These are phyloP conservation scores for Phoma sp. DNA, from an alignment of 2,329 filamentous ascomycete species.

Conservation along the genomic window DNA sequence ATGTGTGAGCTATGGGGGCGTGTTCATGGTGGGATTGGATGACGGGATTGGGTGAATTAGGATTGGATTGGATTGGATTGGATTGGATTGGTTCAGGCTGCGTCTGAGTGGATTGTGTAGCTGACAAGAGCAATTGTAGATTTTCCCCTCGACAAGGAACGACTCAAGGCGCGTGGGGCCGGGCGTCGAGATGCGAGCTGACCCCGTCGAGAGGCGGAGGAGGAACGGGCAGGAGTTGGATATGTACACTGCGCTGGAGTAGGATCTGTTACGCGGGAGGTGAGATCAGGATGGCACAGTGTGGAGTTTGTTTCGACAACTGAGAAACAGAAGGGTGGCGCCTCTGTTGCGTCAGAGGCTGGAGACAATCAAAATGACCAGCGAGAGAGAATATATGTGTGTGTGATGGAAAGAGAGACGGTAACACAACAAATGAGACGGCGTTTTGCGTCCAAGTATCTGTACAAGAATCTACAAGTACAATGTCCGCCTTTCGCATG, in stretches of 20 bases:
- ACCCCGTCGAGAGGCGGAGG: conserved; percentile 63
- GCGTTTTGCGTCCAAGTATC: conserved; percentile 22
- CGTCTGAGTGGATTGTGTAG: neutral
- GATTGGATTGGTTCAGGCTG: neutral
- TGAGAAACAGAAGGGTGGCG: too few relatives aligned
- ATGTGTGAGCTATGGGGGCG: too few relatives aligned
- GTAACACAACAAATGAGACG: conserved; percentile 5
- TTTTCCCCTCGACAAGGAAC: conserved; percentile 66
- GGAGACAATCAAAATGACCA: too few relatives aligned
- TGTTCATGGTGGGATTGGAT: neutral
- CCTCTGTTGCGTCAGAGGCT: neutral
- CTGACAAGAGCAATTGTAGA: conserved; percentile 43
- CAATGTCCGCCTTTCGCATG: conserved; percentile 7
- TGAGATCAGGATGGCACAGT: too few relatives aligned
- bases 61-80: neutral
- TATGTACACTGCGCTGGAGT: conserved; percentile 73
- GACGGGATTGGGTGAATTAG: neutral
- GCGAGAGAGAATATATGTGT: too few relatives aligned
- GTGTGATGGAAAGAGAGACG: neutral
- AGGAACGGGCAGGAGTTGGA: conserved; percentile 62
- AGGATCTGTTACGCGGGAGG: neutral
- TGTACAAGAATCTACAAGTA: conserved; percentile 11
- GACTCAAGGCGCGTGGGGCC: conserved; percentile 72
- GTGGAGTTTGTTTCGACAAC: too few relatives aligned
- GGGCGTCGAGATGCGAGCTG: conserved; percentile 79